Base-by-base conservation (phyloP, 1,139 yeast species). In the Suhomyces bribrorum region DNA sequence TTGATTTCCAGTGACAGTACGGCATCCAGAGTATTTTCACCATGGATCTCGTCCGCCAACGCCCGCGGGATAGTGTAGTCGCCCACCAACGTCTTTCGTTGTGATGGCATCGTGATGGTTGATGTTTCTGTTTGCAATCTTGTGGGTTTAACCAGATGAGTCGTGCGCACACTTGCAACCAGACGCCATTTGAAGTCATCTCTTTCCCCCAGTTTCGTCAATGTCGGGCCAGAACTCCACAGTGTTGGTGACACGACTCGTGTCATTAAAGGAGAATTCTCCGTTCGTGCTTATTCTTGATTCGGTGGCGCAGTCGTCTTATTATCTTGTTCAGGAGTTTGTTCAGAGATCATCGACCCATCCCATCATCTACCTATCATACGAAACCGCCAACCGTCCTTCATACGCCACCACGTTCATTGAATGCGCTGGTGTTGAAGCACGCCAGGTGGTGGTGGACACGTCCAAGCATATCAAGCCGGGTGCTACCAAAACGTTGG, bases 261-360 rank as follows among this genome's bases (percentile, higher is more conserved):
- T 90, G 8, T 65, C 81, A 2, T 64, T 86, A 33, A 83, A 82
- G 47, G 97, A 90, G 52, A 65, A 64, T 14, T 75, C 94, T 0
- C 94, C 95, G 0, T 77, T 90, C 43, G 62, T 87, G 11, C 66
- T 90, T 5, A 66, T 84, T 3, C 59, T 78, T 9, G 97, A 90
- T 56, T 73, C 86, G 0, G 61, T 88, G 13, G 68, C 77, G 0
- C 97, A 90, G 57, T 77, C 92, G 0, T 76, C 89, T 0, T 53
- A 64, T 30, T 56, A 66, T 41, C 59, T 90, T 12, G 53, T 85
- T 1, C 59, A 66, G 16, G 96, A 87, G 54, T 68, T 87, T 41
- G 59, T 75, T 1, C 61, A 69, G 43, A 68, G 75, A 43, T 47
- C 64, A 6, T 50, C 62, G 15, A 52, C 51, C 9, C 48, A 53